Base-by-base conservation (phyloP, 176 grass and related monocot genomes). In the Oryza glaberrima region DNA sequence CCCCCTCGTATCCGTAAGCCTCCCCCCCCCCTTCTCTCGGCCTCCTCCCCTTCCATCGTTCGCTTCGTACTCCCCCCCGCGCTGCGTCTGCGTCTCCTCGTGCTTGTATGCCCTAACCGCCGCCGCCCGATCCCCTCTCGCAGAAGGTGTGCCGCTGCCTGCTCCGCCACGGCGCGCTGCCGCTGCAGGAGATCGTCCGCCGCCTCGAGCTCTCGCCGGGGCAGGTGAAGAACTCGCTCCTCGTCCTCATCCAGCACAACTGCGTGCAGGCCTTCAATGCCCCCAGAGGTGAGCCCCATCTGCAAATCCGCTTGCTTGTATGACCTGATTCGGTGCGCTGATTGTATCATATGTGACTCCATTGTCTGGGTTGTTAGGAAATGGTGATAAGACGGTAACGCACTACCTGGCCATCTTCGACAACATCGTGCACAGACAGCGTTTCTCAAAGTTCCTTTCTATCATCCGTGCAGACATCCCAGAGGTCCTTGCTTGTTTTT, bases 241-340 rank as follows among this genome's bases (percentile, higher is more conserved):
- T 95, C 65, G 75, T 96, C 79, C 93, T 98, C 70, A 89, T 98
- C 85, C 93, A 96, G 76, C 93, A 98, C 84, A 98, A 91, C 75
- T 98, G 91, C 85, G 85, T 96, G 4, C 93, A 96, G 89, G 91
- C 90, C 70, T 98, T 89, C 83, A 86, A 81, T 26, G 77, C n/a
- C 64, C 75, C 81, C 16, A 88, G 84, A 92, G 84, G 83, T 69
- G 38, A 85, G 74, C 7, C 47, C n/a, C 15, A 3, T 35, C 30
- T 9, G 70, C 60, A 35, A 73, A 36, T 54, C 54, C 52, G 4
- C 68, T 73, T 75, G 2, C 13, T 63, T 54, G 4, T 69, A 48
- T 17, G n/a, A 25, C 76, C 16, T 82, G 23, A 83, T 77, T 68
- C 11, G 14, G n/a, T 49, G 17, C 11, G 4, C 14, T 72, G 1